Base-by-base conservation (phyloP, 2,329 filamentous ascomycete genomes). In the Uncinocarpus reesii region DNA sequence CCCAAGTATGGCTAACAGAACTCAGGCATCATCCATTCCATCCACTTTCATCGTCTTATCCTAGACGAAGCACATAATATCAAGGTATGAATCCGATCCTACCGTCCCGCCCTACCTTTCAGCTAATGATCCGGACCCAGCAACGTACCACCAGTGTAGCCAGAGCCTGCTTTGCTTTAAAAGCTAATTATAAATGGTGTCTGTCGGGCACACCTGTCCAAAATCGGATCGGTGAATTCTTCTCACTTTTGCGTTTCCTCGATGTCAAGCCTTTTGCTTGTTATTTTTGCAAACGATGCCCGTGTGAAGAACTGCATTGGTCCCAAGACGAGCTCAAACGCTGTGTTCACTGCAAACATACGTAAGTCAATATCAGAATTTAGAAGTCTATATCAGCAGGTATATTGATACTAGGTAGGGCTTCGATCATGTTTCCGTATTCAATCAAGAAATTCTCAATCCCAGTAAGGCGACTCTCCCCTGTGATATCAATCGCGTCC, bases 21-120 rank as follows among this genome's bases (percentile, higher is more conserved):
- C 41, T 15, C 75, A 67, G 85, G 83, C 57, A 65, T 83, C 26
- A 86, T 98, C 26, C 92, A 98, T 63, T 76, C 83, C 32, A 84
- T 95, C 42, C 71, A 83, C 20, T 98, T 90, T 56, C 90, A 96
- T 62, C 84, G 92, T 23, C 75, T 95, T 51, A 92, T 98, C 47
- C 78, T 98, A 3, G 92, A 98, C 57, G 92, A 98, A 65, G 88
- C 88, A 4, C 88, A 98, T 66, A 90, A 84, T 65, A 96, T 98
- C 75, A 98, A 84, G 69, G 76, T 78, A 65, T 48, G 58, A 32
- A n/a, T 7, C 16, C 15, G 8, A 28, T 36, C 16, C 16, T 24
- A 23, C 11, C 26, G n/a, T 11, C 23, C 23, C 2, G 26, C 29
- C 18, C n/a, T 29, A 36, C 5, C 3, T 20, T 8, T 5, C 16